Percentiles rank a stretch among this genome's conserved stretches.
Evolutionary conservation across 2,329 filamentous ascomycete genomes (phyloP).

Genomic region (Pestalotiopsis fici): DNA sequence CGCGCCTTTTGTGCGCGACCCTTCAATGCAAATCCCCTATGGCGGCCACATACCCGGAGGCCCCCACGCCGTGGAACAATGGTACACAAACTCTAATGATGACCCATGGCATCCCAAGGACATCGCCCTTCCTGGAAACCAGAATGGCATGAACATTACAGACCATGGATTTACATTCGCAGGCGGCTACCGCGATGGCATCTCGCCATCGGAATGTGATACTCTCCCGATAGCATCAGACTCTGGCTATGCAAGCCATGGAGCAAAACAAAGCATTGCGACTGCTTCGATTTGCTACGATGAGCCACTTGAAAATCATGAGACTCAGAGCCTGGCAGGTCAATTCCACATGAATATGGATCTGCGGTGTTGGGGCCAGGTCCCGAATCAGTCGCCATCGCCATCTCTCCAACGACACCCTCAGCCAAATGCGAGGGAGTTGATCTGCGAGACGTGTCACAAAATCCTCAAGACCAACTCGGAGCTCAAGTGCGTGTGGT

Average conservation of each 20-base stretch:
- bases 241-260: slow-evolving; percentile 48
- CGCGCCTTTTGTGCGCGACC: background rate
- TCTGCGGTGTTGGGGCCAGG: slow-evolving; percentile 13
- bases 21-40: background rate
- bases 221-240: slow-evolving; percentile 39
- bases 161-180: slow-evolving; percentile 24
- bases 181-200: slow-evolving; percentile 32
- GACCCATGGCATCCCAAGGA: slow-evolving; percentile 44
- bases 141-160: slow-evolving; percentile 20
- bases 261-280: slow-evolving; percentile 40
- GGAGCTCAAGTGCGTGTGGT: slow-evolving; percentile 51
- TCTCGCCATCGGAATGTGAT: slow-evolving; percentile 40
- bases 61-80: slow-evolving; percentile 28
- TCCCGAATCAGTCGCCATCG: slow-evolving; percentile 11
- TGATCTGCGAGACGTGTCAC: slow-evolving; percentile 41
- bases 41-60: background rate
- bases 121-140: slow-evolving; percentile 29
- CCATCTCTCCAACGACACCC: background rate
- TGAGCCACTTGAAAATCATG: slow-evolving; percentile 38
- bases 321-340: slow-evolving; percentile 38
- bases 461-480: slow-evolving; percentile 50
- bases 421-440: slow-evolving; percentile 16
- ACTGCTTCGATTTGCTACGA: slow-evolving; percentile 42
- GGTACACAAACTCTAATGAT: slow-evolving; percentile 36
- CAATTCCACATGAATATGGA: slow-evolving; percentile 25